Conservation (phyloP, 495 filamentous ascomycete genomes). For the Talaromyces thailandensis region DNA sequence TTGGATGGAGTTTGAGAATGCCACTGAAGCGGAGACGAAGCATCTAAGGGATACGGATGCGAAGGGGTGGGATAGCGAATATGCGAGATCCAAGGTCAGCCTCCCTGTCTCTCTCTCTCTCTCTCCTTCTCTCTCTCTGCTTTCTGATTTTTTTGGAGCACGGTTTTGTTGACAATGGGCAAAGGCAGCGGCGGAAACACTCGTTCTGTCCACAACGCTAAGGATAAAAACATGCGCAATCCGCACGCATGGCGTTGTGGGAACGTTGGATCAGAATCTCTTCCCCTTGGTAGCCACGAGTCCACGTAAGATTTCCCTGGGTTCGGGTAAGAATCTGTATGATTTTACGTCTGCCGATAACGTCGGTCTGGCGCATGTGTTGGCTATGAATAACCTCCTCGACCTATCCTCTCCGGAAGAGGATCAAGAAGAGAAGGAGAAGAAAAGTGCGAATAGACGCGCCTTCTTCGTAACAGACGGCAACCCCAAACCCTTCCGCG, state of each 20-base stretch:
- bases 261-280: not conserved
- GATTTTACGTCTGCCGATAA: conserved; percentile 6
- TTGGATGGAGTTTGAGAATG: conserved; percentile 6
- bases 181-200: not conserved
- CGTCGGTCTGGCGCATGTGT: conserved; percentile 1
- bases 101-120: not conserved
- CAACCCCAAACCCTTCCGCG: not conserved
- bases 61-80: conserved; percentile 1
- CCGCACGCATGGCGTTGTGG: conserved; percentile 4
- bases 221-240: conserved; percentile 2
- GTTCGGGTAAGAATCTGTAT: conserved; percentile 1
- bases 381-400: conserved; percentile 1
- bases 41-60: not conserved
- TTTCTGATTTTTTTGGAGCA: too few species aligned
- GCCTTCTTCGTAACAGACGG: conserved; percentile 5
- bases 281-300: conserved; percentile 1
- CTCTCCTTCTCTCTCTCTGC: not conserved
- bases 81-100: conserved; percentile 2
- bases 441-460: not conserved
- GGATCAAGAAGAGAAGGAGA: not conserved
- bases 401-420: not conserved
- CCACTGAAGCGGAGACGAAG: not conserved
- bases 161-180: not conserved
- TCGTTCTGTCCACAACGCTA: not conserved
- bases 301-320: not conserved